Percentiles rank a stretch among this genome's conserved stretches.
Conservation (phyloP, 2,329 filamentous ascomycete species). For the Ascochyta rabiei region DNA sequence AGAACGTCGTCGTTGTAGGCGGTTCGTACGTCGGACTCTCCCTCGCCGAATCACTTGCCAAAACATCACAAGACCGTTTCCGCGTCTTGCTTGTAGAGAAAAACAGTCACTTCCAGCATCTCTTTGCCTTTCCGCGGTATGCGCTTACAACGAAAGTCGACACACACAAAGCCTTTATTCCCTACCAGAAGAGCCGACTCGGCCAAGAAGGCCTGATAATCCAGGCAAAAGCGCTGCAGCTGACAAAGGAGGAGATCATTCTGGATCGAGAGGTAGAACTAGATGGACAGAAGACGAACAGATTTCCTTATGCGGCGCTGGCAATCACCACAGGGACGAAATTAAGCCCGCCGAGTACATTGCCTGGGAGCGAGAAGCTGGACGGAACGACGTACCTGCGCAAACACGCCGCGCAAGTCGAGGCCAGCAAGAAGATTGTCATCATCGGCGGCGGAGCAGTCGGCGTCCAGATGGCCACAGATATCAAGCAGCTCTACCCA, state of each 20-base stretch:
- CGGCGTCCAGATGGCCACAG: conserved; percentile 66
- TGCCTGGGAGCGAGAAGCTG: conserved; percentile 11
- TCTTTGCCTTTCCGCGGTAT: conserved; percentile 65
- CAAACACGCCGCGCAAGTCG: conserved; percentile 60
- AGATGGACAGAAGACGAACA: conserved; percentile 51
- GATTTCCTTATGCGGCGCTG: conserved; percentile 56
- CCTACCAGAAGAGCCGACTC: conserved; percentile 53
- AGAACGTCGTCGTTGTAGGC: conserved; percentile 17
- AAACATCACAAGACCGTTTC: conserved; percentile 43
- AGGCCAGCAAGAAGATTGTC: conserved; percentile 53
- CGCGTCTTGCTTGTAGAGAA: conserved; percentile 64
- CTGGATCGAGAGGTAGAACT: conserved; percentile 40
- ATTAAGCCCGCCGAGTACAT: conserved; percentile 23
- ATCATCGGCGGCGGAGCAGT: conserved; percentile 64
- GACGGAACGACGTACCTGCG: conserved; percentile 30
- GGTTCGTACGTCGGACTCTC: conserved; percentile 17
- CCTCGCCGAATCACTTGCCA: conserved; percentile 15
- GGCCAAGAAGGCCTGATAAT: conserved; percentile 27
- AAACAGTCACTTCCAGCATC: conserved; percentile 66
- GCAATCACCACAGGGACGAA: conserved; percentile 64
- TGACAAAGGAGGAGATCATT: conserved; percentile 49
- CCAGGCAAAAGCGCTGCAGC: conserved; percentile 49
- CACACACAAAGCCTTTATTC: conserved; percentile 66
- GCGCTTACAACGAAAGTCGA: conserved; percentile 60
- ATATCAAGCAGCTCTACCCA: conserved; percentile 63